phyloP scores from a whole-genome alignment of 306 rosid species.

The Cucurbita pepo region DNA sequence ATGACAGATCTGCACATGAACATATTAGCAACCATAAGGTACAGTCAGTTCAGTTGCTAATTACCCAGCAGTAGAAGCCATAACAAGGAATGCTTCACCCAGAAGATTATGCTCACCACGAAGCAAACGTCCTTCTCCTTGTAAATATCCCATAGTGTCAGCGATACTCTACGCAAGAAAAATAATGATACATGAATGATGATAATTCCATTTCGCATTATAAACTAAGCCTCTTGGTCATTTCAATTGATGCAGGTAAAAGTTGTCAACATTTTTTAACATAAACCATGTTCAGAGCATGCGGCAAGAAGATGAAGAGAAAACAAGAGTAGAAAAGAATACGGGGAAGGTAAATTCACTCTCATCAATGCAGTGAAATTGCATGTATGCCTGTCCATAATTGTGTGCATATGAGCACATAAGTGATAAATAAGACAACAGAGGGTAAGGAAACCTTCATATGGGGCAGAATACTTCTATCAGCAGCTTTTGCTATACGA shows the following conservation, averaged over 20 bases:
- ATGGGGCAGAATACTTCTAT: conserved; percentile 86
- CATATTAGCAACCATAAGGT: background rate
- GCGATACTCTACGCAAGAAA: conserved; percentile 64
- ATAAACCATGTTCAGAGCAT: background rate
- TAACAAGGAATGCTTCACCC: conserved; percentile 94
- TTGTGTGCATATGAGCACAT: background rate
- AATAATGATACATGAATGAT: conserved; percentile 19
- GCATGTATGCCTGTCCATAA: background rate
- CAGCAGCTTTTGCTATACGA: conserved; percentile 87
- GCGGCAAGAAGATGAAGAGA: background rate
- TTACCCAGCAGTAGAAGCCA: conserved; percentile 98
- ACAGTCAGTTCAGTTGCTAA: background rate
- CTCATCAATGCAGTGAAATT: background rate
- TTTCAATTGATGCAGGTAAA: background rate
- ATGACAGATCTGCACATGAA: background rate
- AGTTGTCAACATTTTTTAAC: background rate
- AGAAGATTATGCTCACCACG: conserved; percentile 92
- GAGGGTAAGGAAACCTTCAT: conserved; percentile 49
- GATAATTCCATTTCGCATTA: background rate
- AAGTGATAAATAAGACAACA: background rate
- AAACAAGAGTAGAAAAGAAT: background rate
- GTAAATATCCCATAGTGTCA: conserved; percentile 71
- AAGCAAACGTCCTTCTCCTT: conserved; percentile 74
- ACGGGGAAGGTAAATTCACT: background rate
- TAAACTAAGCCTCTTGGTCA: background rate